Evolutionary conservation across 2,329 filamentous ascomycete species (phyloP).

Genomic region (Penicillium sp.): DNA sequence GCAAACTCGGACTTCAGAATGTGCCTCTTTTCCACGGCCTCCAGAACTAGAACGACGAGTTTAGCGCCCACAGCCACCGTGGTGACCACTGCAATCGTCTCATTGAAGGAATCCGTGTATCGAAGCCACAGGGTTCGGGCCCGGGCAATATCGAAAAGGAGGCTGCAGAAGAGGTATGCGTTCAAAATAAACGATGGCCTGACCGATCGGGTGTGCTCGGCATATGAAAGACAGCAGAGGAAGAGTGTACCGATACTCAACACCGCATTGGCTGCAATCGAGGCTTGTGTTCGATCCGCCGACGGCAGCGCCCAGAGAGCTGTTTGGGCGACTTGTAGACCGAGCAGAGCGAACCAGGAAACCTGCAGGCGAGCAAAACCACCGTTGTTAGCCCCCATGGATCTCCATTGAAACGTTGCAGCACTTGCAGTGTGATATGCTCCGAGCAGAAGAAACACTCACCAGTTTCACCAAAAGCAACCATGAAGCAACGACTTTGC

Average conservation of each 20-base stretch:
- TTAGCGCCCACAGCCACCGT: slow-evolving; percentile 45
- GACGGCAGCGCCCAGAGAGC: slow-evolving; percentile 37
- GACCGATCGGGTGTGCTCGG: slow-evolving; percentile 48
- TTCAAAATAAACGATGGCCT: slow-evolving; percentile 50
- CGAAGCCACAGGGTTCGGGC: slow-evolving; percentile 47
- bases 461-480: slow-evolving; percentile 37
- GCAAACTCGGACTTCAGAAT: slow-evolving; percentile 42
- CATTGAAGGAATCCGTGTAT: slow-evolving; percentile 25
- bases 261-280: slow-evolving; percentile 35
- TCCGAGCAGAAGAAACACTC: slow-evolving; percentile 20
- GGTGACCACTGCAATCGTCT: slow-evolving; percentile 44
- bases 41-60: slow-evolving; percentile 44
- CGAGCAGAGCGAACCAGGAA: slow-evolving; percentile 32
- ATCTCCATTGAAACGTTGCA: too few species aligned
- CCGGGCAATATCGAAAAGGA: slow-evolving; percentile 48
- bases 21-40: slow-evolving; percentile 46
- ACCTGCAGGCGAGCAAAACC: slow-evolving; percentile 22
- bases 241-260: slow-evolving; percentile 28
- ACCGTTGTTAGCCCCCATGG: slow-evolving; percentile 9
- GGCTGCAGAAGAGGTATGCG: slow-evolving; percentile 46
- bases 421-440: too few species aligned
- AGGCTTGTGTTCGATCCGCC: slow-evolving; percentile 33
- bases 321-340: slow-evolving; percentile 39
- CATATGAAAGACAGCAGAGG: slow-evolving; percentile 44
- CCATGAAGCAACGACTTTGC: slow-evolving; percentile 36